Percentiles rank a stretch among this genome's conserved stretches.
phyloP scores from a whole-genome alignment of 345 rosid genomes.

The Aurinia saxatilis region DNA sequence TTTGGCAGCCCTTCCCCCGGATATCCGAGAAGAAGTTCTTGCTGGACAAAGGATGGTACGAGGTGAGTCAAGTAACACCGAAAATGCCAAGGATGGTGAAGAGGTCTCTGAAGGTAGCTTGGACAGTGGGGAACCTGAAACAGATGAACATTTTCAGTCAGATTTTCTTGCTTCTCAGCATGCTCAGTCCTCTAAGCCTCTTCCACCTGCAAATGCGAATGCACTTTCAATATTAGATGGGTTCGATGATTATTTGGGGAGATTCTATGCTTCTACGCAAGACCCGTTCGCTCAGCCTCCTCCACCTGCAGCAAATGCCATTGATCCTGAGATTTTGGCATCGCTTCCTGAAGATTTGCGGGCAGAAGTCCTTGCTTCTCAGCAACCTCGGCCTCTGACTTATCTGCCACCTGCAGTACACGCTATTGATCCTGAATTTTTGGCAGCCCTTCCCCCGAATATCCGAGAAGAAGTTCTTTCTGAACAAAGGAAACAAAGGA shows the following conservation, averaged over 20 bases:
- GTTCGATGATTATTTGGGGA: too few species aligned
- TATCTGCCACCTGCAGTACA: slow-evolving; percentile 83
- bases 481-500: too few species aligned
- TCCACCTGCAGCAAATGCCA: slow-evolving; percentile 33
- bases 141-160: too few species aligned
- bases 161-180: too few species aligned
- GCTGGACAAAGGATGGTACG: slow-evolving; percentile 51
- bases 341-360: slow-evolving; percentile 97
- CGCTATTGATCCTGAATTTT: slow-evolving; percentile 92
- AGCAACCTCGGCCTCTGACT: slow-evolving; percentile 82
- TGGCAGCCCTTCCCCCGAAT: slow-evolving; percentile 98
- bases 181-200: too few species aligned
- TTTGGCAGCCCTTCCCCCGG: slow-evolving; percentile 98
- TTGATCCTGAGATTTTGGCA: slow-evolving; percentile 58
- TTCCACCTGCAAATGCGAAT: too few species aligned
- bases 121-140: too few species aligned
- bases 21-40: slow-evolving; percentile 94
- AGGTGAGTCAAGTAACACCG: slow-evolving; percentile 73
- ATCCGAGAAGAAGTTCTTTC: slow-evolving; percentile 95
- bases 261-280: too few species aligned
- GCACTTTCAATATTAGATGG: too few species aligned
- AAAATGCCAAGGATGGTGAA: too few species aligned
- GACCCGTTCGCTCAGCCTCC: too few species aligned
- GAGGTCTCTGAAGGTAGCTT: too few species aligned
- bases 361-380: slow-evolving; percentile 97